These are phyloP conservation scores for Pistacia atlantica DNA, from an alignment of 345 rosid genomes.

Conservation along the genomic window DNA sequence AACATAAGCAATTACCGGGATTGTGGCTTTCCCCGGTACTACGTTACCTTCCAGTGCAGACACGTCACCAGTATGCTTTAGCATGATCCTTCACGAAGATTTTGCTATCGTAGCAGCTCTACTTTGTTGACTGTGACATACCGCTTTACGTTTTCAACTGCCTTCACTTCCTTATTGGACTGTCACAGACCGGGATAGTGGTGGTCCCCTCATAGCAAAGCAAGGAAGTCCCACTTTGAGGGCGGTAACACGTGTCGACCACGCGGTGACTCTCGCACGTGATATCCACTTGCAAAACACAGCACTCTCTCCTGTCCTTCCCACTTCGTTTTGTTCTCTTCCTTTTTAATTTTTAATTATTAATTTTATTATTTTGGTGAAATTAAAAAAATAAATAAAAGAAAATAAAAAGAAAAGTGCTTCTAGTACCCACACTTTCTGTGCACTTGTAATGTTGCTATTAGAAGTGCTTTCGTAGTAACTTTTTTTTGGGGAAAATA, in stretches of 20 bases:
- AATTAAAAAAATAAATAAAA: too few relatives aligned
- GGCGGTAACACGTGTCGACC: slow-evolving; percentile 11
- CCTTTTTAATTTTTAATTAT: neutral
- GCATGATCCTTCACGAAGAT: neutral
- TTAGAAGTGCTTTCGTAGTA: neutral
- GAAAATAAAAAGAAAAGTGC: neutral
- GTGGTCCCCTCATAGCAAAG: neutral
- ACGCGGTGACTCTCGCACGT: neutral
- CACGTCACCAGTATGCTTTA: neutral
- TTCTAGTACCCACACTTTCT: neutral
- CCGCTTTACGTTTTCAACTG: neutral
- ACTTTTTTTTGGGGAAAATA: too few relatives aligned
- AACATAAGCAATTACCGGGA: neutral
- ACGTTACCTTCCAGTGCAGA: neutral
- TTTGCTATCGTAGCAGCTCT: neutral
- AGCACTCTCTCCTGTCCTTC: neutral
- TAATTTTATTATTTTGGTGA: neutral
- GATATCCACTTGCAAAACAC: slow-evolving; percentile 2
- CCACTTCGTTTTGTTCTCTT: slow-evolving; percentile 16
- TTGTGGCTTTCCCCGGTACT: neutral
- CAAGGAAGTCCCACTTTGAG: neutral
- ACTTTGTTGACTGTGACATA: slow-evolving; percentile 6
- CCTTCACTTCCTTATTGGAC: neutral
- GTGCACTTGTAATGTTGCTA: neutral
- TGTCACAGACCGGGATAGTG: neutral